Base-by-base conservation (phyloP, 1,284 basidiomycete species). In the Puccinia hordei region DNA sequence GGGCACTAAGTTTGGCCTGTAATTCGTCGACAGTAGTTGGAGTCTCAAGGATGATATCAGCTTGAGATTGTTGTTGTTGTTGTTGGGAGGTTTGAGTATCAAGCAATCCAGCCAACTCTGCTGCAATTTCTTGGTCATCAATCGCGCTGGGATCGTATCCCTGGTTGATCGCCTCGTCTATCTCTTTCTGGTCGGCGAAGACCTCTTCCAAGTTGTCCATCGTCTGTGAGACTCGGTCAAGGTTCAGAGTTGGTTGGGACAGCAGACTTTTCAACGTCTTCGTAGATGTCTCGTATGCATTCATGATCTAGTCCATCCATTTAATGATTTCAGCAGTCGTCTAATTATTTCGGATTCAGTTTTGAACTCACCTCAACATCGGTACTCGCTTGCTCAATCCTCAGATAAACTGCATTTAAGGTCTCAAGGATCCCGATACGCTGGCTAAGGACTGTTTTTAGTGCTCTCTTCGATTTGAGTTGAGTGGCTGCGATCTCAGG, bases 331-430 rank as follows among this genome's bases (percentile, higher is more conserved):
- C n/a, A 51, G 51, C 24, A 22, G 35, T 33, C 71, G 22, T 38
- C 33, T 27, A 2, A 12, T 57, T 24, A 3, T 22, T 6, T 30
- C 22, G n/a, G 2, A 27, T 10, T 65, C 30, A 27, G 5, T 22
- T 33, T 51, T 10, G 17, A 51, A 71, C 76, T 27, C 12, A 71
- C 76, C 57, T 80, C 78, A 1, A 66, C 57, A 66, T 80, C 78
- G 38, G 78, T 72, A 49, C 78, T 80, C 13, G 78, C 68, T 80
- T 80, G 69, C 27, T 80, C 78, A 12, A 80, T 80, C 44, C 73
- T 80, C 41, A 80, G 33, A 27, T 73, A 73, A 13, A 80, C 78
- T 35, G 24, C 55, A 12, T 72, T 59, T 27, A 80, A 24, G 30
- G 69, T 80, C 53, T 80, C 78, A n/a, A 73, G 33, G 6, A 53